Base-by-base conservation (phyloP, 2,329 filamentous ascomycete species). In the Colletotrichum siamense region DNA sequence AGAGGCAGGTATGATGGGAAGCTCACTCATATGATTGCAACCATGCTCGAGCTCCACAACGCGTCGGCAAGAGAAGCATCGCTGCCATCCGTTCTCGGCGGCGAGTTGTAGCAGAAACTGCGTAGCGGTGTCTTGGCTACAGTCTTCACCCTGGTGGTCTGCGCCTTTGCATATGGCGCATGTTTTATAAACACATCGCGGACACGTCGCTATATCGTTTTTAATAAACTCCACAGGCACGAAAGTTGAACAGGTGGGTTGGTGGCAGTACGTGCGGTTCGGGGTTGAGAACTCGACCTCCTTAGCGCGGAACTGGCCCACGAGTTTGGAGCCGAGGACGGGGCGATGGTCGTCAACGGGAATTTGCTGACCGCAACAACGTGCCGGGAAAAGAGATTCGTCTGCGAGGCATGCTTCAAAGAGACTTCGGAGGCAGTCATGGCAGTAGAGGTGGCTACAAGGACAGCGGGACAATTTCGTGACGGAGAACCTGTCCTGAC, bases 361-460 rank as follows among this genome's bases (percentile, higher is more conserved):
- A 7, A 92, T 88, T 0, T 80, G 73, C 30, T 86, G 78, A 0
- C 79, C 74, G 79, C 91, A 92, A 81, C 91, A 93, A 3, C 85
- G 84, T 0, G 91, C 90, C 0, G 91, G 91, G 73, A 91, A 93
- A 0, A 90, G 79, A 0, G 86, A 83, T 71, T 92, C 89, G 76
- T 92, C 88, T 0, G 73, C 82, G 26, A 89, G 83, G 0, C 88
- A 84, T 0, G 80, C 70, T 2, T 75, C n/a, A 79, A 92, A 89
- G 0, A 92, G 84, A 0, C 76, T 71, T 3, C 79, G 78, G 0
- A 92, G 78, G 78, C 91, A 93, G 1, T 77, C 77, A 0, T 80
- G 80, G 78, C 91, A 93, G 80, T 92, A 93, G 4, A 85, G 79
- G 77, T 93, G 89, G 0, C 80, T 12, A 80, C 90, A 85, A 28